Conservation (phyloP, 179 eudicot species). For the Heliamphora pulchella region DNA sequence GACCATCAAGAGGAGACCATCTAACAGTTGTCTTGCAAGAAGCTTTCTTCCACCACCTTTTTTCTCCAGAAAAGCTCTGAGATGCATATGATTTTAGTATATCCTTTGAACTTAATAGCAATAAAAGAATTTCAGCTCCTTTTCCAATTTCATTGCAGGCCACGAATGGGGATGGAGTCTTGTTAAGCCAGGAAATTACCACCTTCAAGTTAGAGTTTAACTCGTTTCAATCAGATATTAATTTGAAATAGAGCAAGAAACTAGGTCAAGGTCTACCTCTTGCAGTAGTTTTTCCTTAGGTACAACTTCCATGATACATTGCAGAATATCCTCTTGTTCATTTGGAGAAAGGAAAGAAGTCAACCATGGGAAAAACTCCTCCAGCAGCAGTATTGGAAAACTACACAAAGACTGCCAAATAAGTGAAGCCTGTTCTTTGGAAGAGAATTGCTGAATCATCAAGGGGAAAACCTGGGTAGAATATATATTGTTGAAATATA, state of each 20-base stretch:
- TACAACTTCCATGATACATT: slow-evolving; percentile 49
- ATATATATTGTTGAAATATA: background rate
- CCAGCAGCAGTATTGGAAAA: slow-evolving; percentile 63
- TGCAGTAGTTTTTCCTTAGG: slow-evolving; percentile 54
- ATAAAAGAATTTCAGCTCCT: slow-evolving; percentile 28
- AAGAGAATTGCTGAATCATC: slow-evolving; percentile 51
- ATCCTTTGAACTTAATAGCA: slow-evolving; percentile 27
- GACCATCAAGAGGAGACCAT: slow-evolving; percentile 41
- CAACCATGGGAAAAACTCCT: slow-evolving; percentile 79
- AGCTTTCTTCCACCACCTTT: slow-evolving; percentile 22
- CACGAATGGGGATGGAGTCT: slow-evolving; percentile 24
- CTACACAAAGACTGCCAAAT: slow-evolving; percentile 81
- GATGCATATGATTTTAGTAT: slow-evolving; percentile 23
- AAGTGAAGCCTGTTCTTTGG: slow-evolving; percentile 67
- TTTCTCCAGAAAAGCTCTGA: slow-evolving; percentile 20
- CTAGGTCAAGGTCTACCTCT: slow-evolving; percentile 41
- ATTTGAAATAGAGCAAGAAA: slow-evolving; percentile 1
- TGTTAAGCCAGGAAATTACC: slow-evolving; percentile 60
- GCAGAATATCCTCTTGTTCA: slow-evolving; percentile 49
- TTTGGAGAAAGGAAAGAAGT: slow-evolving; percentile 51
- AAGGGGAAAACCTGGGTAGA: slow-evolving; percentile 72
- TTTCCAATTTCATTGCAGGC: slow-evolving; percentile 22
- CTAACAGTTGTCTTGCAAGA: slow-evolving; percentile 17
- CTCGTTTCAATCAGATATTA: slow-evolving; percentile 19
- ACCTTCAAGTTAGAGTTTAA: slow-evolving; percentile 40